Conservation (phyloP, 225 moss, liverwort and hornwort species). For the Neckera pumila region DNA sequence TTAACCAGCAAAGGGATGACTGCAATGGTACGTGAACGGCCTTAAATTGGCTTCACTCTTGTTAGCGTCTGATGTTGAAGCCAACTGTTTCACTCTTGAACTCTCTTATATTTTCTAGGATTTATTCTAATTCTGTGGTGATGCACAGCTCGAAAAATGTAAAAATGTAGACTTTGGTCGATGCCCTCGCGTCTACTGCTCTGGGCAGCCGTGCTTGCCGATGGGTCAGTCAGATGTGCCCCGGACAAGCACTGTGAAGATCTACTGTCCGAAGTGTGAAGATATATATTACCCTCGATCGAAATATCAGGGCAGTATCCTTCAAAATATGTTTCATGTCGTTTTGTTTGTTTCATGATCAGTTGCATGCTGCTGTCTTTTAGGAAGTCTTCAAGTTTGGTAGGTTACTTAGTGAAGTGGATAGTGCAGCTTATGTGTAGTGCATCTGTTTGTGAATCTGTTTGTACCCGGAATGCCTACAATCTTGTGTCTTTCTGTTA, state of each 20-base stretch:
- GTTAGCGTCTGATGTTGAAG: not conserved
- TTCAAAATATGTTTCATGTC: not conserved
- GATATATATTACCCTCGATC: slow-evolving; percentile 98
- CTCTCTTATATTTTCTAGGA: not conserved
- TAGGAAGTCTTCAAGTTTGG: not conserved
- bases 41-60: not conserved
- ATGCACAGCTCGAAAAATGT: slow-evolving; percentile 80
- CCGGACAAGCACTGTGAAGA: slow-evolving; percentile 93
- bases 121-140: not conserved
- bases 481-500: not conserved
- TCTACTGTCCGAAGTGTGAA: slow-evolving; percentile 99
- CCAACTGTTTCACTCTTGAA: not conserved
- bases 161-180: slow-evolving; percentile 99
- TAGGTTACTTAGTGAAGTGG: not conserved
- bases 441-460: not conserved
- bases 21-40: slow-evolving; percentile 58
- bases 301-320: slow-evolving; percentile 99
- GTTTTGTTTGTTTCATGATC: not conserved
- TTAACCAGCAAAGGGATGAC: slow-evolving; percentile 96
- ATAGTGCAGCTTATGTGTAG: not conserved
- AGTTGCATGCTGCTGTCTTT: not conserved
- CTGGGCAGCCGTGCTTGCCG: slow-evolving; percentile 92
- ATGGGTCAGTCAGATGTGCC: slow-evolving; percentile 98
- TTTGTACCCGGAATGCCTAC: not conserved
- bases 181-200: slow-evolving; percentile 92